Evolutionary conservation across 2,329 filamentous ascomycete genomes (phyloP).

Genomic region (Fusarium chaquense): DNA sequence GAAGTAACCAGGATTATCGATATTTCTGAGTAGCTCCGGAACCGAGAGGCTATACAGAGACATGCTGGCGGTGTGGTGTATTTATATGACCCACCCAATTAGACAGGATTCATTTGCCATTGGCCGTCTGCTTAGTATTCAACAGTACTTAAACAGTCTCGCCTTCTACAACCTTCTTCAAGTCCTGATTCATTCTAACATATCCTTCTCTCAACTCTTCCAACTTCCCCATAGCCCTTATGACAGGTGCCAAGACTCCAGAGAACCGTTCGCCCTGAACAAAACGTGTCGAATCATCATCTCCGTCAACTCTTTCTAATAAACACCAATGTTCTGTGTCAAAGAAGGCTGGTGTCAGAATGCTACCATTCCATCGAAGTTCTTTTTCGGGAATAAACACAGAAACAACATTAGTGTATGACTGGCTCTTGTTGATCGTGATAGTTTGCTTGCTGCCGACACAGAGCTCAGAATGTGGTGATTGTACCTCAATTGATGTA

Average conservation of each 20-base stretch:
- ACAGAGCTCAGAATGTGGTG: background rate
- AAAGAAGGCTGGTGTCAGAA: background rate
- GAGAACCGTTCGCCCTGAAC: conserved; percentile 9
- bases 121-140: background rate
- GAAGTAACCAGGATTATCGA: too few relatives aligned
- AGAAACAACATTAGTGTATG: background rate
- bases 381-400: background rate
- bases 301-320: fast-evolving
- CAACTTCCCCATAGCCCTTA: background rate
- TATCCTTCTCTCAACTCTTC: background rate
- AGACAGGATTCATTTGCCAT: too few relatives aligned
- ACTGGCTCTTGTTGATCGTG: background rate
- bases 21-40: too few relatives aligned
- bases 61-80: too few relatives aligned
- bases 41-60: too few relatives aligned
- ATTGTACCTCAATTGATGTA: conserved; percentile 1
- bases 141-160: background rate
- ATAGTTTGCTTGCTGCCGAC: conserved; percentile 23
- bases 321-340: conserved; percentile 22
- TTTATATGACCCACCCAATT: too few relatives aligned
- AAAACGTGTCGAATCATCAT: background rate
- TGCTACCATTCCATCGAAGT: conserved; percentile 13
- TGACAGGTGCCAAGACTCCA: background rate
- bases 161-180: background rate
- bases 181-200: conserved; percentile 3